Percentiles rank a stretch among this genome's conserved stretches.
phyloP scores from a whole-genome alignment of 768 basidiomycete species.

The Coprinellus aureogranulatus region DNA sequence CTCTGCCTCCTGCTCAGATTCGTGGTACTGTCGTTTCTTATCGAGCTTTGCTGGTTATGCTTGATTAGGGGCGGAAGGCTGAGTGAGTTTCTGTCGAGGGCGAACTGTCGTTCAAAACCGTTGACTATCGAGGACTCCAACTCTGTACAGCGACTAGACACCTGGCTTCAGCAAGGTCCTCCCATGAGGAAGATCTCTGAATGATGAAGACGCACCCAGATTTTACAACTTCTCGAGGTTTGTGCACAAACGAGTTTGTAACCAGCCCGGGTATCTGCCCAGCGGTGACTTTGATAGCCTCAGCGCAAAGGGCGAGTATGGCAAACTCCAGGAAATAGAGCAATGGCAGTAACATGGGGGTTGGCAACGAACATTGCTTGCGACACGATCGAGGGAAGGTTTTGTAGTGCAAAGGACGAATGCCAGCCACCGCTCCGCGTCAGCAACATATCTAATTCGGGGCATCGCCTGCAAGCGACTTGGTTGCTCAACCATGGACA shows the following conservation, averaged over 20 bases:
- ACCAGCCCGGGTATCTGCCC: no score
- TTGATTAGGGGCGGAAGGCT: neutral
- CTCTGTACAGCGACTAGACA: neutral
- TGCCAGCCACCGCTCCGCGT: neutral
- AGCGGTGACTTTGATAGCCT: no score
- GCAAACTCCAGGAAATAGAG: no score
- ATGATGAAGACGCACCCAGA: neutral
- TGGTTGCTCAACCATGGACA: neutral
- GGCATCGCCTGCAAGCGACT: no score
- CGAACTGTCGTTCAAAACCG: neutral
- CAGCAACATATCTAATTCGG: neutral
- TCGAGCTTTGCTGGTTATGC: no score
- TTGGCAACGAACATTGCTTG: neutral
- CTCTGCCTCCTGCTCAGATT: neutral
- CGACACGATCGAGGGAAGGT: neutral
- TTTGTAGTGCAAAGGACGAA: neutral
- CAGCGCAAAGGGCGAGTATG: no score
- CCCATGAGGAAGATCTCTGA: neutral
- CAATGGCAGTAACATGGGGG: neutral
- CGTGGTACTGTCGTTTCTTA: neutral
- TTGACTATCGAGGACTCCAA: neutral
- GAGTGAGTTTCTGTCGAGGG: neutral
- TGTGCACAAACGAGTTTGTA: no score
- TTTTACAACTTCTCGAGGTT: neutral
- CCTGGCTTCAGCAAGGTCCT: neutral